Evolutionary conservation across 2,329 filamentous ascomycete species (phyloP).

Genomic region (Epichloe typhina): DNA sequence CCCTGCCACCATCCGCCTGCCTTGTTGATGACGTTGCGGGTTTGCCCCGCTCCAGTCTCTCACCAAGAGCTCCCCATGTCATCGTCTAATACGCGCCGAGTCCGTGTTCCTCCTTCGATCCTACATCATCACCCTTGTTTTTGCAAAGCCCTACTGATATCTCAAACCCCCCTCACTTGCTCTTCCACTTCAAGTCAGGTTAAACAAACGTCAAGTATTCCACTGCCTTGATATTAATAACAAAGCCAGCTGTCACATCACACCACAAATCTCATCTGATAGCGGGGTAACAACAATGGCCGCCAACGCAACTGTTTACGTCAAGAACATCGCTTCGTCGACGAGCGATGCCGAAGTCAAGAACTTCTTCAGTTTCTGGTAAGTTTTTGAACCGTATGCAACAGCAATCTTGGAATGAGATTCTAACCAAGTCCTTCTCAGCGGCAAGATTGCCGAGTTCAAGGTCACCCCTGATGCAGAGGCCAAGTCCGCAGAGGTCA

Average conservation of each 20-base stretch:
- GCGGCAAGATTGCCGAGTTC: conserved; percentile 82
- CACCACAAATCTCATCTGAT: background rate
- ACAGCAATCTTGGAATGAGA: background rate
- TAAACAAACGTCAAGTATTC: background rate
- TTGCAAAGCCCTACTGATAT: too few relatives aligned
- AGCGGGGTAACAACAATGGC: conserved; percentile 7
- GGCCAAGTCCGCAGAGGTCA: conserved; percentile 76
- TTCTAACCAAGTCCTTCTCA: conserved; percentile 20
- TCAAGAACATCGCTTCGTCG: conserved; percentile 72
- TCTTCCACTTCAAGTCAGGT: background rate
- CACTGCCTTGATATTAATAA: background rate
- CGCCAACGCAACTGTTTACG: conserved; percentile 43
- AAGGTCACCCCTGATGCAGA: conserved; percentile 57
- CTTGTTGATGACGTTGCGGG: conserved; percentile 1
- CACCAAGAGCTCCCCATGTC: too few relatives aligned
- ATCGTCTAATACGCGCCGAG: too few relatives aligned
- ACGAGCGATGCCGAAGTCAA: conserved; percentile 84
- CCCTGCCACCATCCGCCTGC: background rate
- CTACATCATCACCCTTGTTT: too few relatives aligned
- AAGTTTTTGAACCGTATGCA: conserved; percentile 18
- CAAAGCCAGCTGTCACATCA: background rate
- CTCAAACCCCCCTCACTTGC: too few relatives aligned
- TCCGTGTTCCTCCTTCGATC: too few relatives aligned
- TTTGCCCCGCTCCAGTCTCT: background rate
- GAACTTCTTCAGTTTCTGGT: conserved; percentile 97